Base-by-base conservation (phyloP, 805 yeast species). In the Citeromyces matritensis region DNA sequence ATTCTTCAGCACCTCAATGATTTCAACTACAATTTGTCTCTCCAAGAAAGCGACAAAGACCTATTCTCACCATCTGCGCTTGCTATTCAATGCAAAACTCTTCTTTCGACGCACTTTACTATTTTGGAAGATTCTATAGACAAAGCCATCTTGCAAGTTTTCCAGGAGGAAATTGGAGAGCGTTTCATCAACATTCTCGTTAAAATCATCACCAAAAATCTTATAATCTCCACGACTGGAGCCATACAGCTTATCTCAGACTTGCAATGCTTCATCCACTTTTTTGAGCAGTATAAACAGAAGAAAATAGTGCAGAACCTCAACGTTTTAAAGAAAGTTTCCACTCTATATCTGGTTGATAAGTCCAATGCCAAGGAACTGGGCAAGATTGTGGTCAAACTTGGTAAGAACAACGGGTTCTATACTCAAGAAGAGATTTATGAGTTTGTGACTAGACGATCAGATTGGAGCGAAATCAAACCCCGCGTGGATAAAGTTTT, bases 371-470 rank as follows among this genome's bases (percentile, higher is more conserved):
- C 95, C 1, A 81, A 77, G 45, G 85, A 85, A 19, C 60, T 88
- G 13, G 97, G 95, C 0, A 71, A 70, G 38, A 64, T 88, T 37
- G 76, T 86, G 30, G 71, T 88, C 36, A 95, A 85, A 47, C 61
- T 84, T 40, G 73, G 80, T 32, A 69, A 86, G 44, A 91, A 84
- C 51, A 79, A 84, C 41, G 95, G 96, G 1, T 72, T 88, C 4
- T 79, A 88, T 45, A 71, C 76, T 19, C 94, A 93, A 29, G 97
- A 91, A 42, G 98, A 88, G 42, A 77, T 88, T n/a, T 81, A 83
- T 44, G 94, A 83, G 47, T 80, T 86, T 53, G 91, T 85, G 4
- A 85, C 81, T 41, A 59, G 94, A 37, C 61, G 98, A 35, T 66
- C 74, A 24, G 98, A 88, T 50, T 88, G 98, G 98, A 55, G 67